Evolutionary conservation across 441 rosid species (phyloP).

Genomic region (Euphorbia corollata): DNA sequence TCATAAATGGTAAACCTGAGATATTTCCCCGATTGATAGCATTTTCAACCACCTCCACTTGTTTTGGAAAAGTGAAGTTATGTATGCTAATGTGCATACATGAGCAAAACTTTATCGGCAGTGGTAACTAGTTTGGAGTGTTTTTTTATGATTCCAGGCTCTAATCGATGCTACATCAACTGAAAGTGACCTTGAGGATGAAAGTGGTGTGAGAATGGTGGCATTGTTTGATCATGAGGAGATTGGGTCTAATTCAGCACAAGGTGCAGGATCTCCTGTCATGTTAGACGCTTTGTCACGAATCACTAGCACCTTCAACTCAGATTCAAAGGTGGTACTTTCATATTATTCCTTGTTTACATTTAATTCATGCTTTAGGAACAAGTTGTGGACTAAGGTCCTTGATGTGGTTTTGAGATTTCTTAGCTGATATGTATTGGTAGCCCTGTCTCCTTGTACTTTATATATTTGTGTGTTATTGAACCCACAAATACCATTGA

Average conservation of each 20-base stretch:
- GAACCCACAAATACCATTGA: background rate
- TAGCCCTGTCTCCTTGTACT: background rate
- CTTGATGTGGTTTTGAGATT: background rate
- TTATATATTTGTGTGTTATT: background rate
- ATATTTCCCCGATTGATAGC: background rate
- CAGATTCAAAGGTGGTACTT: constrained; percentile 56
- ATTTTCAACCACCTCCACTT: background rate
- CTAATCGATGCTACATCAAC: constrained; percentile 75
- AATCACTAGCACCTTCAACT: constrained; percentile 60
- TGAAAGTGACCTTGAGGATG: constrained; percentile 57
- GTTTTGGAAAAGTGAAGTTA: background rate
- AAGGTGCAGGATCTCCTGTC: constrained; percentile 96
- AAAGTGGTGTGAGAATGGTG: constrained; percentile 89
- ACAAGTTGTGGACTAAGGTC: background rate
- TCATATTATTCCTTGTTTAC: constrained; percentile 3
- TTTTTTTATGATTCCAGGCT: constrained; percentile 41
- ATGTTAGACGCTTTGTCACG: constrained; percentile 91
- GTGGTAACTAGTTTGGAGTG: background rate
- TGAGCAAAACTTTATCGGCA: background rate
- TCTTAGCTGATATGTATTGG: background rate
- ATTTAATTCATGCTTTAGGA: constrained; percentile 2
- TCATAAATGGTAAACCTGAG: constrained; percentile 2
- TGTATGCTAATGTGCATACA: background rate
- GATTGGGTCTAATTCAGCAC: constrained; percentile 90
- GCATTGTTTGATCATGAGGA: constrained; percentile 98